phyloP scores from a whole-genome alignment of 148 eudicot species.

The Drosera capensis region DNA sequence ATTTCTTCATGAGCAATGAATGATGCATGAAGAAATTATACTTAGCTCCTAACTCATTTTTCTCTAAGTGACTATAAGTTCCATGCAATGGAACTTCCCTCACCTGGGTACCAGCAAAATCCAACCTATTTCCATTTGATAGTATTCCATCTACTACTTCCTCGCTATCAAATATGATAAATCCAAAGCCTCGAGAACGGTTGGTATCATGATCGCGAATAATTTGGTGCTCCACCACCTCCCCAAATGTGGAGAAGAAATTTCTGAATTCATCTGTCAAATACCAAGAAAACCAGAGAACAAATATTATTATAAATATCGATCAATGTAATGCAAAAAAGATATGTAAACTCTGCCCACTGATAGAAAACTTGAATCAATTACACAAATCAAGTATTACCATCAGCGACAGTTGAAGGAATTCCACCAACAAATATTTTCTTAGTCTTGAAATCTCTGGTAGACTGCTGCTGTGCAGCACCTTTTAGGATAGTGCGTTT shows the following conservation, averaged over 20 bases:
- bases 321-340: not conserved
- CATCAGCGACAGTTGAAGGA: conserved; percentile 42
- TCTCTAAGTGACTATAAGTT: too few relatives aligned
- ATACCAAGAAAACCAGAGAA: not conserved
- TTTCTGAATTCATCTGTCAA: conserved; percentile 38
- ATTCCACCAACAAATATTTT: conserved; percentile 55
- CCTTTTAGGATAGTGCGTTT: conserved; percentile 54
- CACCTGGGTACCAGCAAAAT: conserved; percentile 53
- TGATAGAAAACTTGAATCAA: too few relatives aligned
- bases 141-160: conserved; percentile 44
- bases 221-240: conserved; percentile 40
- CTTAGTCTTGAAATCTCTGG: conserved; percentile 46
- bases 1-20: too few relatives aligned
- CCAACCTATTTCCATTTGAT: conserved; percentile 41
- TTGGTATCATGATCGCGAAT: conserved; percentile 44
- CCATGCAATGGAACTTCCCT: too few relatives aligned
- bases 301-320: not conserved
- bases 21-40: not conserved
- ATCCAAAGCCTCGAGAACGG: conserved; percentile 58
- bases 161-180: conserved; percentile 38
- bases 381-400: conserved; percentile 8
- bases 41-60: not conserved
- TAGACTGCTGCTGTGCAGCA: too few relatives aligned
- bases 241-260: conserved; percentile 41
- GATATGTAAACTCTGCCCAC: too few relatives aligned